Evolutionary conservation across 1,139 yeast species (phyloP), one percentile per base, ranked within the genome.

Genomic region (Spencermartinsiella ligniputridi): DNA sequence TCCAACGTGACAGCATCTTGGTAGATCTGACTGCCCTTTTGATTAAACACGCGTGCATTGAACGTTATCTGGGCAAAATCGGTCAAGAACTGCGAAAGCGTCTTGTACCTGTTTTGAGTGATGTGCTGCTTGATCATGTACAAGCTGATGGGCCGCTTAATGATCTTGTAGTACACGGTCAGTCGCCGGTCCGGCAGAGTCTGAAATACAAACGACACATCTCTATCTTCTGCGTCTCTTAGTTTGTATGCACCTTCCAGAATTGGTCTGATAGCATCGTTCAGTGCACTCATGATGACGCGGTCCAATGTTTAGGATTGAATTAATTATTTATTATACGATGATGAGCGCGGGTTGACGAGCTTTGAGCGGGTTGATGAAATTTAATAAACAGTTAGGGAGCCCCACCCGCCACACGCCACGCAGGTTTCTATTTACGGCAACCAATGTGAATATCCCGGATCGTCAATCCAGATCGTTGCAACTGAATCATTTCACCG

Each of bases 21-120:
- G 63, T 83, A 85, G 41, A 84, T 82, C 13, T 71, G 70, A 0
- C 90, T 79, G 13, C 75, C 80, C 51, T 79, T 81, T 47, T 81
- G 81, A 62, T 90, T 90, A 64, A 83, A 90, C 39, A 82, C 76
- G 51, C 88, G 76, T 2, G 97, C 97, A 61, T 90, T 90, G 89
- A 95, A 87, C 1, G 87, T 76, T 40, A 90, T 84, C 62, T 86
- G 92, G 0, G 83, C 88, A 50, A 90, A 62, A 62, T 89, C 97
- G 48, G 71, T 75, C 35, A 90, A 68, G 62, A 88, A 89, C 46
- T 79, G 81, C 55, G 80, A 83, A 0, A 86, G 79, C 42, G 70
- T 69, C 9, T 69, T 62, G 65, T 88, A 89, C 51, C 72, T 72
- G 44, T 63, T 58, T 43, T 73, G 72, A 52, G 76, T 77, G 39